Base-by-base conservation (phyloP, 1,284 basidiomycete genomes). In the Kwoniella shivajii region DNA sequence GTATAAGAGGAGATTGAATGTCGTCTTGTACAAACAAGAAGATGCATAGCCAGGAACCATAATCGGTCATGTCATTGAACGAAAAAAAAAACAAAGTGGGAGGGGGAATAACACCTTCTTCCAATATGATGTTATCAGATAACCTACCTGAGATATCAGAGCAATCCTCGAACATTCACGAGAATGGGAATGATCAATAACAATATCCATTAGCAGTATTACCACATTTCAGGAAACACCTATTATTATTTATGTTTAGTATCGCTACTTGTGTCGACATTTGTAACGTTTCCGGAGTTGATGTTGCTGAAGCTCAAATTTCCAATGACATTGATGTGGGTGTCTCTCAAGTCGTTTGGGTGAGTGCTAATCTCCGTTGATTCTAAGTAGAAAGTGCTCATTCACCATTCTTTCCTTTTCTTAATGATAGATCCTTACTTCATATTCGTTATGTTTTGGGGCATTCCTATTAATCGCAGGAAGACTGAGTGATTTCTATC, bases 391-490 rank as follows among this genome's bases (percentile, higher is more conserved):
- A n/a, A n/a, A n/a, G n/a, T n/a, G n/a, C n/a, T n/a, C n/a, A 11
- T 10, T 44, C 20, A 9, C 30, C 24, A 6, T 39, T 29, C 27
- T 43, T 37, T 14, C 36, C 9, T 20, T 26, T 31, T 36, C 1
- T n/a, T 33, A 24, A 18, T 37, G 13, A 20, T 46, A 71, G 67
- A 68, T 68, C 60, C 67, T 71, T 57, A 73, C 69, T 0, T 59
- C 66, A 3, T 71, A 73, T 54, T 65, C 64, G 11, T 57, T 73
- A n/a, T 59, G 55, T 20, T 72, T 73, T 31, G 55, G 63, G 29
- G 57, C 65, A 1, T 71, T 71, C 63, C 61, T 73, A 24, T 66
- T 76, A n/a, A 69, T 74, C 52, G 65, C 66, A 1, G 74, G 74
- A 6, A 61, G 74, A 29, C 56, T 76, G 2, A 48, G 64, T 2